Evolutionary conservation across 371 early-diverging fungal genomes (phyloP).

Genomic region (Dinochytrium kinnereticum): DNA sequence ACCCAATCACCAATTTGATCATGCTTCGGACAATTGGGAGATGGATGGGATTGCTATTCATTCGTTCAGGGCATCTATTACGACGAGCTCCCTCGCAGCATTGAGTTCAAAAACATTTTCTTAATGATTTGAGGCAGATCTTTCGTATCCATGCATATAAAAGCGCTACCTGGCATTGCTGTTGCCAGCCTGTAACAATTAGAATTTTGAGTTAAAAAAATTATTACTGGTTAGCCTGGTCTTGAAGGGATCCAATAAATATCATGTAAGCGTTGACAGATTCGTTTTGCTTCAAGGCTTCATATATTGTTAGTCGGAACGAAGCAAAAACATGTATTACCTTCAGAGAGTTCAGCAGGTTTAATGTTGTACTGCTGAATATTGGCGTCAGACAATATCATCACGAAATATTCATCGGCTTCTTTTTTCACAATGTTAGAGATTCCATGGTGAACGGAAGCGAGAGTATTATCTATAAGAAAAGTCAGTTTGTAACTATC

Average conservation of each 20-base stretch:
- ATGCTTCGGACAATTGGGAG: no score
- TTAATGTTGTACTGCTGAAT: slow-evolving; percentile 79
- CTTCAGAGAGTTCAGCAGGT: slow-evolving; percentile 71
- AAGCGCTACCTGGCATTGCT: slow-evolving; percentile 55
- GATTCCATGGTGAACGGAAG: slow-evolving; percentile 70
- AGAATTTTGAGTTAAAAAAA: slow-evolving; percentile 72
- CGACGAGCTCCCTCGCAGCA: no score
- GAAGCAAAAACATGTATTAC: slow-evolving; percentile 45
- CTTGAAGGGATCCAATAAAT: slow-evolving; percentile 10
- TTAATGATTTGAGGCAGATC: slow-evolving; percentile 83
- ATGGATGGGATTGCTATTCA: no score
- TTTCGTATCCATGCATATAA: slow-evolving; percentile 73
- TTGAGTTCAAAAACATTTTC: slow-evolving; percentile 73
- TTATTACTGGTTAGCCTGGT: slow-evolving; percentile 70
- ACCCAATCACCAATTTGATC: no score
- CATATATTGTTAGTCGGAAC: background rate
- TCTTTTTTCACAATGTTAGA: slow-evolving; percentile 73
- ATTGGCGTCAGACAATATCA: slow-evolving; percentile 83
- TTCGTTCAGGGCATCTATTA: no score
- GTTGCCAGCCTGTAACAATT: slow-evolving; percentile 67
- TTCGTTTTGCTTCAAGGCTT: slow-evolving; percentile 17
- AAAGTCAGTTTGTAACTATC: no score
- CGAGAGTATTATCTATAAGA: slow-evolving; percentile 69
- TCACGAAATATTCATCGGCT: slow-evolving; percentile 77
- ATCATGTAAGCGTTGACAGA: slow-evolving; percentile 20